Base-by-base conservation (phyloP, 2,329 filamentous ascomycete species). In the Sclerotinia borealis region DNA sequence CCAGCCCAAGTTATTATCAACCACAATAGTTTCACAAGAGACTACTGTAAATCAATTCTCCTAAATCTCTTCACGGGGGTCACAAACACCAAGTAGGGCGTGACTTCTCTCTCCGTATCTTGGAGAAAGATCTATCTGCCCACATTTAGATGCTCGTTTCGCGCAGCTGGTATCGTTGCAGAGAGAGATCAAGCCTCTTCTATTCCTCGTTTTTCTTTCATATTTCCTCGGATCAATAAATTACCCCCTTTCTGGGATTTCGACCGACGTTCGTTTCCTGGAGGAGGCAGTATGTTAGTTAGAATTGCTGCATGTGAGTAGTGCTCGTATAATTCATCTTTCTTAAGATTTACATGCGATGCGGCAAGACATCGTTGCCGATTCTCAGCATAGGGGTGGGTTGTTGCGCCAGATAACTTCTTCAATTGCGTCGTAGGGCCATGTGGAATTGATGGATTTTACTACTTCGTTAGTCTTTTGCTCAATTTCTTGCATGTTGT, bases 291-390 rank as follows among this genome's bases (percentile, higher is more conserved):
- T n/a, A 66, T 65, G 7, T 66, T 58, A 15, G 67, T 61, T 15
- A 67, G 59, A 9, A 69, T 67, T 9, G 52, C 63, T 29, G 63
- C 66, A 45, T 65, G 59, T 0, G 61, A 66, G 50, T 68, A 70
- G 11, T 63, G 43, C 64, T 66, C 68, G 47, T 63, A 60, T n/a
- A 68, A 15, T 3, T 51, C 45, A 3, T 55, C 25, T 10, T 63
- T 55, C 19, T 63, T 65, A 3, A 56, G n/a, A 29, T 48, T 64
- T 11, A 61, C 11, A 34, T 68, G 54, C 10, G 62, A n/a, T n/a
- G n/a, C n/a, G n/a, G n/a, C 22, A 37, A 31, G 25, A 22, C 39
- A 29, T n/a, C 5, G 29, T 54, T 68, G 63, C 66, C 64, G 66
- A 11, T 63, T 61, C 15, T 60, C 47, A 19, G 50, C 15, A 11